phyloP scores from a whole-genome alignment of 495 filamentous ascomycete species.

The Penicillium ucsense region DNA sequence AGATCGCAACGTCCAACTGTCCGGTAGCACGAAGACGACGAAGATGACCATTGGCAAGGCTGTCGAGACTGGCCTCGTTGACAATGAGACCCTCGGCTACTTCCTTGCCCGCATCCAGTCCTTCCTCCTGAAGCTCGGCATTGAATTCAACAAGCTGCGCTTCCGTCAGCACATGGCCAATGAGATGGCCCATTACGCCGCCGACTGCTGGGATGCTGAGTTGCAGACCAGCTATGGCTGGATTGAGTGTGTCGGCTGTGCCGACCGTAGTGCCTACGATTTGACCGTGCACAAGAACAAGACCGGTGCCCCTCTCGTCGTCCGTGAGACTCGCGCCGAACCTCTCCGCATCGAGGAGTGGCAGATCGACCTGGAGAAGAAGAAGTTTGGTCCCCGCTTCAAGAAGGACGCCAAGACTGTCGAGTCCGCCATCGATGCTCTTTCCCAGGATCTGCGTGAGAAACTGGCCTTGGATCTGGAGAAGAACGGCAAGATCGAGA shows the following conservation, averaged over 20 bases:
- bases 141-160: conserved; percentile 61
- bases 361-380: conserved; percentile 69
- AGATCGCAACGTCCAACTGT: conserved; percentile 61
- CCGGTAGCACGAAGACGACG: conserved; percentile 52
- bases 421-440: conserved; percentile 55
- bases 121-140: conserved; percentile 62
- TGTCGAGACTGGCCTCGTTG: conserved; percentile 56
- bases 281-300: conserved; percentile 69
- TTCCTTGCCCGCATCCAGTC: conserved; percentile 70
- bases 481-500: conserved; percentile 52
- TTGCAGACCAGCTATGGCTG: conserved; percentile 70
- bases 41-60: conserved; percentile 60
- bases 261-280: conserved; percentile 74
- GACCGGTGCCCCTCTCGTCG: conserved; percentile 66
- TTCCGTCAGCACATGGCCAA: conserved; percentile 81
- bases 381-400: conserved; percentile 72
- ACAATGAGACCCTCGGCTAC: conserved; percentile 84
- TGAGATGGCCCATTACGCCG: conserved; percentile 78
- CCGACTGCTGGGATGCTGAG: conserved; percentile 81
- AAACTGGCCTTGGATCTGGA: conserved; percentile 56
- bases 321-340: conserved; percentile 56
- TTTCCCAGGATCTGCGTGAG: conserved; percentile 61
- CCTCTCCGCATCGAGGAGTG: conserved; percentile 63
- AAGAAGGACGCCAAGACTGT: conserved; percentile 73
- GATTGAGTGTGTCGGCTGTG: conserved; percentile 82